Percentiles rank a stretch among this genome's conserved stretches.
These are phyloP conservation scores for Physaria fendleri DNA, from an alignment of 345 rosid genomes.

Conservation along the genomic window DNA sequence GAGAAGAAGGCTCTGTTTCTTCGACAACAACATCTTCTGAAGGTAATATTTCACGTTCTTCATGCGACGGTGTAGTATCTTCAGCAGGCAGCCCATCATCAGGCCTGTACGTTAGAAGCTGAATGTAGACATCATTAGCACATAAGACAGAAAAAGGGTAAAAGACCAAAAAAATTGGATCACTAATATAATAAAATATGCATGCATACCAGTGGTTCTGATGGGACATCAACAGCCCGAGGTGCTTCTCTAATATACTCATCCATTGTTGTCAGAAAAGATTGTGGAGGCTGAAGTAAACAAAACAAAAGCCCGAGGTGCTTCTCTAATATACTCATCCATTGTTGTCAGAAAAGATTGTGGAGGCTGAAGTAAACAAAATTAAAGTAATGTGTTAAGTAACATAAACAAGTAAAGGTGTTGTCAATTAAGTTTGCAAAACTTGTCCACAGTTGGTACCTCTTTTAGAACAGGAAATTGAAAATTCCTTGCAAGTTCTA, in stretches of 20 bases:
- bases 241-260: conserved; percentile 98
- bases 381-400: not conserved
- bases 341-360: conserved; percentile 88
- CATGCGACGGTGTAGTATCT: conserved; percentile 42
- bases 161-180: not conserved
- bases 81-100: conserved; percentile 59
- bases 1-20: conserved; percentile 41
- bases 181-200: conserved; percentile 2
- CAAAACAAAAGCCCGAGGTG: conserved; percentile 62
- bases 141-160: not conserved
- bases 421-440: not conserved
- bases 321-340: conserved; percentile 98
- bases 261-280: conserved; percentile 91
- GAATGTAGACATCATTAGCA: conserved; percentile 23
- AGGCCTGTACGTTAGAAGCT: conserved; percentile 80
- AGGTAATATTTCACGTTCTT: conserved; percentile 53
- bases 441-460: conserved; percentile 35
- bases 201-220: conserved; percentile 58
- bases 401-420: not conserved
- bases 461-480: conserved; percentile 93
- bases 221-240: conserved; percentile 64
- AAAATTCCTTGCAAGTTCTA: conserved; percentile 97
- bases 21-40: conserved; percentile 39
- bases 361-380: conserved; percentile 61
- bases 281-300: conserved; percentile 80